Evolutionary conservation across 75 land plant genomes (phyloP), one percentile per base, ranked within the genome.

Genomic region (Adiantum capillusveneris): DNA sequence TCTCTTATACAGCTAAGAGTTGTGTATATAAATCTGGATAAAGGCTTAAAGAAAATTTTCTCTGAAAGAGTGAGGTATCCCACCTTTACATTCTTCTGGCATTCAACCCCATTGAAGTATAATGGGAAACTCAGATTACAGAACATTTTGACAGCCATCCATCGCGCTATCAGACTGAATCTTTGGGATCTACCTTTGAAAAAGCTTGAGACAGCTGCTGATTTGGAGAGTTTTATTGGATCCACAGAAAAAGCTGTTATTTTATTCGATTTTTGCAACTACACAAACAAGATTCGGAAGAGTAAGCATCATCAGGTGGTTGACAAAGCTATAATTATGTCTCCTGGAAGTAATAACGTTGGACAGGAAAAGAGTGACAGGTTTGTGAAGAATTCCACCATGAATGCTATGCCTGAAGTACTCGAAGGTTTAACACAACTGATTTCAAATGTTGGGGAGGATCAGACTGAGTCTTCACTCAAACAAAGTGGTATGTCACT

Each of bases 191-290:
- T 75, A 19, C 91, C 86, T 6, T 56, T 87, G 0, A 75, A 67
- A 42, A 45, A 31, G 6, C 31, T 87, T 1, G 20, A 49, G 2
- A 73, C 69, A 26, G 57, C 26, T 13, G 75, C 80, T 20, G 84
- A 69, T 1, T 50, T 87, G 50, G 57, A 70, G 20, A 21, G 21
- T 11, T 83, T 87, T 41, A n/a, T 75, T 6, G 59, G 67, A n/a
- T 87, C 86, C 56, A 87, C 86, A 62, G 91, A 87, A 25, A 80
- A 67, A 52, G 70, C 81, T 24, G 55, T 87, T n/a, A 54, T 87
- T 57, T 79, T 87, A 21, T 45, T 73, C 41, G 91, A 87, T 43
- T 67, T 67, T 53, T 87, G 91, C 67, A 86, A 83, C 54, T 87
- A 83, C 84, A 56, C 81, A 14, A 46, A 72, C 0, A 78, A 26